Conservation (phyloP, 2,329 filamentous ascomycete genomes). For the Arthroderma uncinatum region DNA sequence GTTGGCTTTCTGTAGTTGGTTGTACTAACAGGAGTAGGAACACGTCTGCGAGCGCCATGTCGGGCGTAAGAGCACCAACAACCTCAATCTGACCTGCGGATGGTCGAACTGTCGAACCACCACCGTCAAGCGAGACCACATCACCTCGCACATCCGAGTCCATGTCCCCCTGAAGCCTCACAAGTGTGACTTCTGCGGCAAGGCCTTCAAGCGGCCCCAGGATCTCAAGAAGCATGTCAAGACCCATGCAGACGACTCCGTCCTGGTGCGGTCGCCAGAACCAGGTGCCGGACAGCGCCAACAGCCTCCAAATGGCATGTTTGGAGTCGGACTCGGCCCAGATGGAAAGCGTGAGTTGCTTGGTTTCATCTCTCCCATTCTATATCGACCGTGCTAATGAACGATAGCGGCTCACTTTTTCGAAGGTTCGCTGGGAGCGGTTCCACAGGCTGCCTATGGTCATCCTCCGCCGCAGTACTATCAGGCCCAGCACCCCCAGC, state of each 20-base stretch:
- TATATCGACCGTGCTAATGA: neutral
- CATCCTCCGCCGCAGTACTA: slow-evolving; percentile 42
- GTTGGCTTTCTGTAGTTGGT: neutral
- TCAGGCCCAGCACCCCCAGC: slow-evolving; percentile 38
- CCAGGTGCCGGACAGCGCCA: slow-evolving; percentile 38
- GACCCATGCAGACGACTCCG: slow-evolving; percentile 93
- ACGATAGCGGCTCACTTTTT: slow-evolving; percentile 45
- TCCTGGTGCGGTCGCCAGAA: slow-evolving; percentile 55
- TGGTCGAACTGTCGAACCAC: slow-evolving; percentile 95
- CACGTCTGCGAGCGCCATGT: slow-evolving; percentile 98
- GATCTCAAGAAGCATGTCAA: slow-evolving; percentile 99
- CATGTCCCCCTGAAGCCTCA: slow-evolving; percentile 98
- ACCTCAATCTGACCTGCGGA: slow-evolving; percentile 91
- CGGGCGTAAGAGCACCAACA: slow-evolving; percentile 97
- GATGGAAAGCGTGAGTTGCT: slow-evolving; percentile 28
- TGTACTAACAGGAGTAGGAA: slow-evolving; percentile 48
- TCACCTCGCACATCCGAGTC: slow-evolving; percentile 96
- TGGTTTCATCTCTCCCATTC: neutral
- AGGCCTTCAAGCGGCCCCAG: slow-evolving; percentile 97
- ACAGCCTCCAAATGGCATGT: slow-evolving; percentile 32
- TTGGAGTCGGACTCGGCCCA: slow-evolving; percentile 20
- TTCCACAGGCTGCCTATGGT: slow-evolving; percentile 31
- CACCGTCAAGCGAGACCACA: slow-evolving; percentile 97
- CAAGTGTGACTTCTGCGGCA: slow-evolving; percentile 97
- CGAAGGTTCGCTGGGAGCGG: slow-evolving; percentile 40